phyloP scores from a whole-genome alignment of 2,329 filamentous ascomycete genomes.

The Cercospora beticola region DNA sequence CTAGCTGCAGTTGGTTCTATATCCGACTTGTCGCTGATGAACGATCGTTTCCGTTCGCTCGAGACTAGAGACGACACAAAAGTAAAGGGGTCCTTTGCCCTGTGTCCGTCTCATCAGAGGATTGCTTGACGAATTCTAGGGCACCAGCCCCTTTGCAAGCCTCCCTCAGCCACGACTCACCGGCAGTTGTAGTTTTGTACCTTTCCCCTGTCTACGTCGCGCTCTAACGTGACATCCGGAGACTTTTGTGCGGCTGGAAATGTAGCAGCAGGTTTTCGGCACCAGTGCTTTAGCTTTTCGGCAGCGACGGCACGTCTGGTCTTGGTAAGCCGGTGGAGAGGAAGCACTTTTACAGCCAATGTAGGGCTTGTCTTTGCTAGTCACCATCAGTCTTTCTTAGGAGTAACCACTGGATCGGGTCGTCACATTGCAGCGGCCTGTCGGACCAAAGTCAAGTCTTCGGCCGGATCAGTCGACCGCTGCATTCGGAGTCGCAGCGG shows the following conservation, averaged over 20 bases:
- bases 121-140: background rate
- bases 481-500: background rate
- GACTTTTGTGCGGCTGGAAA: background rate
- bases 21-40: background rate
- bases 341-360: background rate
- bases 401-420: background rate
- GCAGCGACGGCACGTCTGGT: background rate
- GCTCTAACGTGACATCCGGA: background rate
- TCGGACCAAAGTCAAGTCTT: background rate
- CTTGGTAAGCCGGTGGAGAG: background rate
- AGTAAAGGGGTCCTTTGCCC: background rate
- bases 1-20: background rate
- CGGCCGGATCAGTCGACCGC: background rate
- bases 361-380: background rate
- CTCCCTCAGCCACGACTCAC: background rate
- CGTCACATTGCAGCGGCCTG: background rate
- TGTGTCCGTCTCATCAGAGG: background rate
- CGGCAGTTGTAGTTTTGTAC: background rate
- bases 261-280: background rate
- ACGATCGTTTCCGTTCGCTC: background rate
- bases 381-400: background rate
- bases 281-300: background rate
- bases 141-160: background rate
- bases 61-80: background rate
- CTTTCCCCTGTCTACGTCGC: background rate